Evolutionary conservation across 805 yeast genomes (phyloP), one percentile per base, ranked within the genome.

Genomic region (Lipomyces chichibuensis): DNA sequence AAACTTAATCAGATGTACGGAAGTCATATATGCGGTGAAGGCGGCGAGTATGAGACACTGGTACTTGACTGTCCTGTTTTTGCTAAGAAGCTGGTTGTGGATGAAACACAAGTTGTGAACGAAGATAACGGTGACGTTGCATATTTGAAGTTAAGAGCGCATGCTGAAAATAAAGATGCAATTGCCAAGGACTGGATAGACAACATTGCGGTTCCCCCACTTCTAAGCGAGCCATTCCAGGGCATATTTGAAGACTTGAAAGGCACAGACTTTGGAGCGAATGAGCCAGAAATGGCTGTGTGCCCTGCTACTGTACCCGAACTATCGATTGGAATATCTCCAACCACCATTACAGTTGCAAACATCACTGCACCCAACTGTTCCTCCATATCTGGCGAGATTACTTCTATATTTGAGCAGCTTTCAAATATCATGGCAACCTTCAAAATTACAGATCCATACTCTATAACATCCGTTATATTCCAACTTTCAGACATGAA

Each of bases 11-110:
- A 75, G 9, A 79, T 80, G 77, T 93, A 85, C 78, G 96, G 93
- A 1, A 90, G 93, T 14, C 97, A 94, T 76, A 87, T 95, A 0
- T 95, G 99, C 80, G 99, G 99, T 14, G 99, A 95, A 80, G 99
- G 99, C 43, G 99, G 99, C 0, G 99, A 95, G 77, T 95, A 92
- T 77, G 99, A 95, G 77, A 89, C 97, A 0, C 80, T 94, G 72
- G 98, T 94, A 2, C 80, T 95, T 35, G 97, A 95, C 77, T 91
- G 96, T 0, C 96, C 97, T 0, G 88, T 91, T 67, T 95, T 94
- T 79, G 79, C 79, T 39, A 80, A 84, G 57, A 62, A 54, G 17
- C 76, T 84, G 0, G 78, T 85, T 0, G 76, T 81, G 23, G 87
- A 83, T 68, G 79, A 87, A 0, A 68, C 80, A 9, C 59, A 61